Base-by-base conservation (phyloP, 176 grass and related monocot species). In the Hordeum marinum region DNA sequence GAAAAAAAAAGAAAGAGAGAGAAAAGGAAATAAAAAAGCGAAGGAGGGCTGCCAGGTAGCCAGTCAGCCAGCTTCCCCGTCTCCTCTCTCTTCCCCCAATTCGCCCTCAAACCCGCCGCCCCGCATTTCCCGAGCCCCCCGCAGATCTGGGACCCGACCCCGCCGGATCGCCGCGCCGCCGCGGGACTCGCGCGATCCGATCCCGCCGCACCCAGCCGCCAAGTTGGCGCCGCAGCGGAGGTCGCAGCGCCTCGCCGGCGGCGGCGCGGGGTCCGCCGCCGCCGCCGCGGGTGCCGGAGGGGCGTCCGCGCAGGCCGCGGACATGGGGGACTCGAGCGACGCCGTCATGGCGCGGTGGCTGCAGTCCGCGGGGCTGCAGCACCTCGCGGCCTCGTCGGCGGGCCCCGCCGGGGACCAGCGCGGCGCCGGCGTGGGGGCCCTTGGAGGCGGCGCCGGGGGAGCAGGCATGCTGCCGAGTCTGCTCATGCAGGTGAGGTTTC, bases 221-320 rank as follows among this genome's bases (percentile, higher is more conserved):
- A 94, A 94, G 88, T 92, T 98, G 95, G 95, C 95, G 91, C 95
- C 95, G 61, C 95, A 98, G 94, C 93, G 95, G 75, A 88, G 95
- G 90, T 90, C 91, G 76, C 95, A 98, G 92, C 93, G 95, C 85
- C 90, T 91, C 87, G 88, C 83, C 87, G 87, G 87, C 87, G 76
- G 95, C 90, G 90, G 95, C 92, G 85, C 86, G 86, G 86, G 94
- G 29, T 81, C 82, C 43, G 83, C 71, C 29, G 79, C 79, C 68
- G 79, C 46, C 48, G 40, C 42, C 6, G 31, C 32, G 69, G 82
- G 68, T 27, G 31, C 26, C 12, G 37, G 61, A 12, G 82, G 68
- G 10, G 65, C 90, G 20, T 76, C 85, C 68, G 60, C 72, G 35
- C 63, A 76, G 20, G 61, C 85, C 62, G 60, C 72, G 20, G 69